phyloP scores from a whole-genome alignment of 2,329 filamentous ascomycete species.

The Chaetoscypha palmicola region DNA sequence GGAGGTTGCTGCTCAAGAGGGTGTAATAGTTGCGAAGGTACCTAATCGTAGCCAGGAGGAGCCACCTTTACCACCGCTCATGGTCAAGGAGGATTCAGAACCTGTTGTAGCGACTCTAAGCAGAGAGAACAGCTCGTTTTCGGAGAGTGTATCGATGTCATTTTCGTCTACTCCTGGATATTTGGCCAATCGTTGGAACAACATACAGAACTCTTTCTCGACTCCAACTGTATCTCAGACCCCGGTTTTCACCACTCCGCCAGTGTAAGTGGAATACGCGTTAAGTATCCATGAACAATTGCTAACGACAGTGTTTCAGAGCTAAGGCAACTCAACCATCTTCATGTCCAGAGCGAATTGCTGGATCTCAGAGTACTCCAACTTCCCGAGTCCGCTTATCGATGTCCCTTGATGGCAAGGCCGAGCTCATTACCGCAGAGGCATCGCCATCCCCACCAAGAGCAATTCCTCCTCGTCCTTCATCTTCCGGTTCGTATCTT shows the following conservation, averaged over 20 bases:
- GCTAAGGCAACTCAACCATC: constrained; percentile 20
- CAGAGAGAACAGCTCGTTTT: constrained; percentile 15
- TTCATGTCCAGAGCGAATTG: constrained; percentile 27
- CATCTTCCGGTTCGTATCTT: constrained; percentile 37
- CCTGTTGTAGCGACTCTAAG: neutral
- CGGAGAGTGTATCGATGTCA: constrained; percentile 22
- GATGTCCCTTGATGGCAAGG: constrained; percentile 81
- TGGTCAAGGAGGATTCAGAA: neutral
- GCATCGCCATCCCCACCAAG: constrained; percentile 60
- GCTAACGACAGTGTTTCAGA: too few relatives aligned
- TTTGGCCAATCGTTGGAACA: constrained; percentile 48
- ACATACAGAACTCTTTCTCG: constrained; percentile 42
- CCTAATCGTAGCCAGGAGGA: neutral
- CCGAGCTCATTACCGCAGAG: constrained; percentile 68
- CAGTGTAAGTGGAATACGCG: constrained; percentile 39
- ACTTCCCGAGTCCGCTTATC: constrained; percentile 59
- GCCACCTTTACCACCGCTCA: neutral
- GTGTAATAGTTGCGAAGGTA: neutral
- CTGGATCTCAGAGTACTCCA: constrained; percentile 15
- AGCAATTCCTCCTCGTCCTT: constrained; percentile 43
- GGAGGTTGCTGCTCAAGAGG: constrained; percentile 1
- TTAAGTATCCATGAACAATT: too few relatives aligned
- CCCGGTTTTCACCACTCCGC: constrained; percentile 33
- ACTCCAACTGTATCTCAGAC: constrained; percentile 37
- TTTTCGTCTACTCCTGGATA: constrained; percentile 31